A percentile compares a stretch with the other conserved stretches of the same genome.
Conservation (phyloP, 495 filamentous ascomycete species). For the Penicillium odoratum region DNA sequence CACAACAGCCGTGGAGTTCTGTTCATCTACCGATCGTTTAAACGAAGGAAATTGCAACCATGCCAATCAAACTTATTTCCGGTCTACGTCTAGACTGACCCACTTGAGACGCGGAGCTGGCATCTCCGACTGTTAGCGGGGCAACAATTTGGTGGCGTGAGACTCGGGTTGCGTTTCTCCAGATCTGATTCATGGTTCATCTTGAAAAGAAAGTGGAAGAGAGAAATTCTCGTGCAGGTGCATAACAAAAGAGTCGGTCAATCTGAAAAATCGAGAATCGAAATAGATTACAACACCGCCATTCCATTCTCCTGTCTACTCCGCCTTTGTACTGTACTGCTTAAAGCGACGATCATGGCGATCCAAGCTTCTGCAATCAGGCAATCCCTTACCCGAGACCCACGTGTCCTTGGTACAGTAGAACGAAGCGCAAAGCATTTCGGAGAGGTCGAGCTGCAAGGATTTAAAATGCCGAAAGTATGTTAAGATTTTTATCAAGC, state of each 20-base stretch:
- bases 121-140: slow-evolving; percentile 8
- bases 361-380: slow-evolving; percentile 10
- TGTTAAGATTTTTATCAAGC: background rate
- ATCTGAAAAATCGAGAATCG: background rate
- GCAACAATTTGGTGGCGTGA: slow-evolving; percentile 7
- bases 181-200: slow-evolving; percentile 11
- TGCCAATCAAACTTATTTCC: background rate
- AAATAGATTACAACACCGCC: background rate
- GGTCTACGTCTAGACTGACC: background rate
- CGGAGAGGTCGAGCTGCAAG: background rate
- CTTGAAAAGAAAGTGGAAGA: background rate
- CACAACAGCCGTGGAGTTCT: background rate
- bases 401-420: slow-evolving; percentile 4
- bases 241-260: background rate
- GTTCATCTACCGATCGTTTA: background rate
- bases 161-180: background rate
- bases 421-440: background rate
- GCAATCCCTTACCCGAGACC: slow-evolving; percentile 4
- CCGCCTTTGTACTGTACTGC: too few relatives aligned
- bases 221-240: background rate
- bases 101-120: background rate
- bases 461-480: background rate
- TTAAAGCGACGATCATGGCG: background rate
- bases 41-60: background rate
- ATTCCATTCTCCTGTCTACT: background rate